Evolutionary conservation across 768 basidiomycete genomes (phyloP).

Genomic region (Tricholoma bakamatsutake): DNA sequence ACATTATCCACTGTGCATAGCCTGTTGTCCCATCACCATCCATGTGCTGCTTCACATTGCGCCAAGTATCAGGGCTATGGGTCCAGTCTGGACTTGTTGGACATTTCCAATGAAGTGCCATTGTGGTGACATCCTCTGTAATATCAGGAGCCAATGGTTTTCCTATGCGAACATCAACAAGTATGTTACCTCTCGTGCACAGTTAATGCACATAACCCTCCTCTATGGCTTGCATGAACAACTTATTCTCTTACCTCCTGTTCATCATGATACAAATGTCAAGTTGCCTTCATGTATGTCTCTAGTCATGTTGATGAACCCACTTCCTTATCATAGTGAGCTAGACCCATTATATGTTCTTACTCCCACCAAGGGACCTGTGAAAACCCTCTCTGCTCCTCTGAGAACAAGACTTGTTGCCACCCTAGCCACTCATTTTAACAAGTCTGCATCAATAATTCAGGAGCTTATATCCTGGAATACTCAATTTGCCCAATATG

Average conservation of each 20-base stretch:
- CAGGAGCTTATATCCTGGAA: too few species aligned
- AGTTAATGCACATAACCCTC: constrained; percentile 25
- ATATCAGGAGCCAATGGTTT: constrained; percentile 22
- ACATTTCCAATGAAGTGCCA: constrained; percentile 33
- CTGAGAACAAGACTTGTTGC: too few species aligned
- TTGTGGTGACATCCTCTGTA: constrained; percentile 24
- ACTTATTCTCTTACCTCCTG: constrained; percentile 13
- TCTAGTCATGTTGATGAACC: background rate
- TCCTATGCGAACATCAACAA: constrained; percentile 27
- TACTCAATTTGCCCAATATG: too few species aligned
- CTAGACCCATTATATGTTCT: background rate
- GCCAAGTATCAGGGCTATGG: too few species aligned
- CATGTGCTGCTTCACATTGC: background rate
- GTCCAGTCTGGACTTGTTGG: too few species aligned
- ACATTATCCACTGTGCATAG: constrained; percentile 24
- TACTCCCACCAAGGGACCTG: too few species aligned
- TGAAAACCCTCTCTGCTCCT: too few species aligned
- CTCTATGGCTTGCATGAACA: constrained; percentile 18
- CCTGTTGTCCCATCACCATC: constrained; percentile 7
- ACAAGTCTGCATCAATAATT: too few species aligned
- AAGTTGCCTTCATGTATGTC: constrained; percentile 9
- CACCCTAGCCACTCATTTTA: too few species aligned
- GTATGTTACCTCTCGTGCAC: constrained; percentile 22
- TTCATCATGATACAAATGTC: background rate
- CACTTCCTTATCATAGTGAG: background rate